Conservation (phyloP, 345 rosid species). For the Brassica incana region DNA sequence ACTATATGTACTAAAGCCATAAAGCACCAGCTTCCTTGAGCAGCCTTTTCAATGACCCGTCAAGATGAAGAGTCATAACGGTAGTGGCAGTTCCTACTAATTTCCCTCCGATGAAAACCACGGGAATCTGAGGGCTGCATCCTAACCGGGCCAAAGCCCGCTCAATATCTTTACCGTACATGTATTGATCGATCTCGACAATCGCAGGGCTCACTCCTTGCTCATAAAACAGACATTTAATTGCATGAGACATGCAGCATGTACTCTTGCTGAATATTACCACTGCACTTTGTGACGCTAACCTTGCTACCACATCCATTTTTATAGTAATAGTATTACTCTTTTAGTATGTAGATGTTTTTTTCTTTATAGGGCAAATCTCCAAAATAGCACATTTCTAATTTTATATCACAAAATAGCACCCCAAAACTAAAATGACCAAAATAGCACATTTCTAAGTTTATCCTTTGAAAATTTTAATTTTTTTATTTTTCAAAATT, state of each 20-base stretch:
- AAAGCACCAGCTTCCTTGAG: slow-evolving; percentile 87
- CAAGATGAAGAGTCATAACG: slow-evolving; percentile 86
- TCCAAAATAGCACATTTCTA: too few relatives aligned
- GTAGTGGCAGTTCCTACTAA: slow-evolving; percentile 77
- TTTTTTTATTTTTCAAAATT: too few relatives aligned
- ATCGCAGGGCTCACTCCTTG: slow-evolving; percentile 84
- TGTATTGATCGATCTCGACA: slow-evolving; percentile 74
- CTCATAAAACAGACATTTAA: slow-evolving; percentile 83
- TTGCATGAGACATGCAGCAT: slow-evolving; percentile 91
- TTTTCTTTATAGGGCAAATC: neutral
- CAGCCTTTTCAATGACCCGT: slow-evolving; percentile 74
- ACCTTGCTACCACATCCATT: slow-evolving; percentile 75
- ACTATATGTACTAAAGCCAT: slow-evolving; percentile 56
- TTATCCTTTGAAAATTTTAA: too few relatives aligned
- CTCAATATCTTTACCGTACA: slow-evolving; percentile 71
- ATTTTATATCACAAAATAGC: too few relatives aligned
- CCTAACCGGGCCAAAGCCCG: slow-evolving; percentile 74
- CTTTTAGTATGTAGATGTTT: too few relatives aligned
- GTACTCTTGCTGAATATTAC: slow-evolving; percentile 95
- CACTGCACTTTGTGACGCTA: slow-evolving; percentile 88
- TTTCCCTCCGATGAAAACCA: slow-evolving; percentile 82
- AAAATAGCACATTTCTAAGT: too few relatives aligned
- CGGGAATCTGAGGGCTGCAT: slow-evolving; percentile 75
- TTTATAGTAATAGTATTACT: slow-evolving; percentile 23
- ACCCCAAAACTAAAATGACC: too few relatives aligned